Base-by-base conservation (phyloP, 805 yeast genomes). In the Monosporozyma servazzii region DNA sequence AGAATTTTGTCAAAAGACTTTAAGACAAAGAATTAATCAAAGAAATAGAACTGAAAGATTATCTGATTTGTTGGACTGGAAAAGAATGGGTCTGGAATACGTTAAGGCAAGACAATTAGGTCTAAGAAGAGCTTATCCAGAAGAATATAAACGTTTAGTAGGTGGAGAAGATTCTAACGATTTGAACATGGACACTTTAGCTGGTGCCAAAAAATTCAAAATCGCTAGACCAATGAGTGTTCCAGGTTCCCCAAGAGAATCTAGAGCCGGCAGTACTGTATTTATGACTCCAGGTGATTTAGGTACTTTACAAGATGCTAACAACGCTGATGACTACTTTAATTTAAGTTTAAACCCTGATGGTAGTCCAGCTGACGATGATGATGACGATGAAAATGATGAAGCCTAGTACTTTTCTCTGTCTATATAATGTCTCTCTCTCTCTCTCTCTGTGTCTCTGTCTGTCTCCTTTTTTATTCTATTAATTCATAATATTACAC, bases 241-340 rank as follows among this genome's bases (percentile, higher is more conserved):
- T 18, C 98, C 98, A 1, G 98, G 97, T 3, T 90, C 97, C 9
- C 98, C 99, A 55, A 75, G 90, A 51, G 74, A 78, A 1, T 54
- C 61, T 15, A 60, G 61, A 47, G 53, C 65, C 4, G 55, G 55
- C 20, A 60, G 66, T 45, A 68, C 80, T 15, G 83, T 86, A 15
- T 73, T 83, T 58, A 91, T 89, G 96, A 91, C 99, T 2, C 99
- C 99, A 0, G 99, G 99, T 41, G 98, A 91, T 67, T 77, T 91
- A 56, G 99, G 98, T 17, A 84, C 96, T 5, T 75, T 93, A 61
- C 97, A 90, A 67, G 99, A 91, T 66, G 87, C 87, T 39, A 80
- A 80, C 51, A 87, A 86, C 60, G 74, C 80, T 1, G 89, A 87
- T 40, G 97, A 91, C 65, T 93, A 88, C 62, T 76, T 84, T 60